Conservation (phyloP, 352 stramenopile species). For the Thalassiosira mediterranea region DNA sequence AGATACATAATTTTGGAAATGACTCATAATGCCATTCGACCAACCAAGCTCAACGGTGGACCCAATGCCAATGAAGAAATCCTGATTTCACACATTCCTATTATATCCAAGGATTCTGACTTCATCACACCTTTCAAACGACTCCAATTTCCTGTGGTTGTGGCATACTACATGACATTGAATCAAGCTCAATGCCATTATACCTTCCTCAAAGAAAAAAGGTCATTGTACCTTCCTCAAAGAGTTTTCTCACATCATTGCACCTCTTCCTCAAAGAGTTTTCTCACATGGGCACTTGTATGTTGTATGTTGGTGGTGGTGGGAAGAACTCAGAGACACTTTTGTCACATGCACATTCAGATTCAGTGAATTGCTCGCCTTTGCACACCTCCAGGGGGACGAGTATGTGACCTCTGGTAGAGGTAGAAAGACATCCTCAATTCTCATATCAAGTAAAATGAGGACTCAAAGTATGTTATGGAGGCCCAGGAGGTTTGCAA, state of each 20-base stretch:
- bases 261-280: conserved; percentile 32
- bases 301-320: neutral
- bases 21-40: neutral
- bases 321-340: too few relatives aligned
- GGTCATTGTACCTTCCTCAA: conserved; percentile 31
- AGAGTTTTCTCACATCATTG: conserved; percentile 18
- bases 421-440: too few relatives aligned
- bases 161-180: conserved; percentile 45
- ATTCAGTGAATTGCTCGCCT: too few relatives aligned
- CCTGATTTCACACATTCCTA: conserved; percentile 33
- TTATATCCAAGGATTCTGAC: conserved; percentile 6
- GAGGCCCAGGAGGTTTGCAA: too few relatives aligned
- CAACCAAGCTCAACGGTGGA: conserved; percentile 10
- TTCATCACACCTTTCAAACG: conserved; percentile 32
- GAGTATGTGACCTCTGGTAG: too few relatives aligned
- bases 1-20: conserved; percentile 17
- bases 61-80: conserved; percentile 9
- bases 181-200: conserved; percentile 40
- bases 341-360: too few relatives aligned
- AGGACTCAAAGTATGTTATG: too few relatives aligned
- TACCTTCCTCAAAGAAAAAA: conserved; percentile 33
- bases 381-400: too few relatives aligned
- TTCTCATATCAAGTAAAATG: too few relatives aligned
- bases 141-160: conserved; percentile 34
- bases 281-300: neutral